Evolutionary conservation across 495 filamentous ascomycete genomes (phyloP), one percentile per base, ranked within the genome.

Genomic region (Penicillium cosmopolitanum): DNA sequence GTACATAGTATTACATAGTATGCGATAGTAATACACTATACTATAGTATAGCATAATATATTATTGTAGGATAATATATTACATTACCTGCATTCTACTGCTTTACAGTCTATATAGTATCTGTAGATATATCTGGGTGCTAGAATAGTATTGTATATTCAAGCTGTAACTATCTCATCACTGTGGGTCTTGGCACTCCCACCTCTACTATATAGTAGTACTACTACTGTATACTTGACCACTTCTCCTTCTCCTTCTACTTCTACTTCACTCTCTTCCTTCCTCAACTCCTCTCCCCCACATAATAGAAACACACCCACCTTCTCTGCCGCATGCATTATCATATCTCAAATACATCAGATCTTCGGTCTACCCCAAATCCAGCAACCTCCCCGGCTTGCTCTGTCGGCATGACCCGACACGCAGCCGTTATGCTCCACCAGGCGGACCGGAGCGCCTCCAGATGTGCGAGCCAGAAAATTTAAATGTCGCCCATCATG

Each of bases 391-490:
- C 5, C 8, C n/a, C 42, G n/a, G n/a, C n/a, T 21, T 3, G n/a
- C 9, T 31, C 8, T 56, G 55, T 51, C 55, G 55, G 55, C 15
- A 43, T 52, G 10, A 25, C 35, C 55, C 55, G 55, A 47, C 11
- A 10, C 25, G 31, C 25, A 28, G 43, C 34, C 5, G 35, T 21
- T 23, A 16, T 44, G 33, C 25, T 44, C 51, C 57, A 54, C 57
- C 54, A 40, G 51, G 36, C 62, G 62, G 62, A 35, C 54, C 54
- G 51, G 57, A 64, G 57, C 62, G 62, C 62, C 34, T 35, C 15
- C 16, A 56, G 36, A 46, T 6, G 35, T 38, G 35, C 35, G 11
- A 38, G 35, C 35, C 35, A 38, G 35, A 38, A 12, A 12, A 12
- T 38, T 38, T 38, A 38, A 38, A 38, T 15, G 35, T 53, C 19